Conservation (phyloP, 805 yeast species). For the Saturnispora diversa region DNA sequence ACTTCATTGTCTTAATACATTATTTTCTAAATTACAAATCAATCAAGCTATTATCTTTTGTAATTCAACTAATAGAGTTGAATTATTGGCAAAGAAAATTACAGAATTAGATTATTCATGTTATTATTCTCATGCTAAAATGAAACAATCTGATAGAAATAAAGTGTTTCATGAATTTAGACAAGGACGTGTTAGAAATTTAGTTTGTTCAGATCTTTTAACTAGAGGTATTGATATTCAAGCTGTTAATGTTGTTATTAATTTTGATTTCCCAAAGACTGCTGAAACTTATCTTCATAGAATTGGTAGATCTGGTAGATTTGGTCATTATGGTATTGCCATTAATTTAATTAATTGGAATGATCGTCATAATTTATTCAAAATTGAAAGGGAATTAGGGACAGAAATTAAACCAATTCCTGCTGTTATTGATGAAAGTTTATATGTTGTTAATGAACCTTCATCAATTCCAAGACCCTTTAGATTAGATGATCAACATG, state of each 20-base stretch:
- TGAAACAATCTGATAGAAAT: slow-evolving; percentile 96
- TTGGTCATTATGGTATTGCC: slow-evolving; percentile 96
- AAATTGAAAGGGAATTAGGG: slow-evolving; percentile 94
- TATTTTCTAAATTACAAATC: slow-evolving; percentile 88
- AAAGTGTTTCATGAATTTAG: slow-evolving; percentile 98
- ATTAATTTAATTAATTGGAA: slow-evolving; percentile 95
- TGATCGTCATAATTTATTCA: slow-evolving; percentile 87
- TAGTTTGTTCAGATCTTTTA: slow-evolving; percentile 91
- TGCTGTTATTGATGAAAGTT: slow-evolving; percentile 75
- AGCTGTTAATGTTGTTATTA: slow-evolving; percentile 96
- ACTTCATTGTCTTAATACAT: slow-evolving; percentile 88
- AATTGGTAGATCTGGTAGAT: slow-evolving; percentile 98
- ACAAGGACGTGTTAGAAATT: slow-evolving; percentile 94
- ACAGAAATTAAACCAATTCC: slow-evolving; percentile 98
- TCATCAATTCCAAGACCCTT: slow-evolving; percentile 82
- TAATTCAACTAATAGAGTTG: slow-evolving; percentile 94
- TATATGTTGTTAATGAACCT: slow-evolving; percentile 79
- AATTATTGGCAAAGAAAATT: slow-evolving; percentile 87
- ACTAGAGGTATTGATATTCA: slow-evolving; percentile 99
- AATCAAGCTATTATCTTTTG: slow-evolving; percentile 96
- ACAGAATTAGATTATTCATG: slow-evolving; percentile 96
- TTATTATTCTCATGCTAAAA: slow-evolving; percentile 92
- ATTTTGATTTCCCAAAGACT: slow-evolving; percentile 96
- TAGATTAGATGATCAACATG: slow-evolving; percentile 43
- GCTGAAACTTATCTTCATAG: slow-evolving; percentile 97